These are phyloP conservation scores for Acmispon strigosus DNA, from an alignment of 306 rosid species.

Conservation along the genomic window DNA sequence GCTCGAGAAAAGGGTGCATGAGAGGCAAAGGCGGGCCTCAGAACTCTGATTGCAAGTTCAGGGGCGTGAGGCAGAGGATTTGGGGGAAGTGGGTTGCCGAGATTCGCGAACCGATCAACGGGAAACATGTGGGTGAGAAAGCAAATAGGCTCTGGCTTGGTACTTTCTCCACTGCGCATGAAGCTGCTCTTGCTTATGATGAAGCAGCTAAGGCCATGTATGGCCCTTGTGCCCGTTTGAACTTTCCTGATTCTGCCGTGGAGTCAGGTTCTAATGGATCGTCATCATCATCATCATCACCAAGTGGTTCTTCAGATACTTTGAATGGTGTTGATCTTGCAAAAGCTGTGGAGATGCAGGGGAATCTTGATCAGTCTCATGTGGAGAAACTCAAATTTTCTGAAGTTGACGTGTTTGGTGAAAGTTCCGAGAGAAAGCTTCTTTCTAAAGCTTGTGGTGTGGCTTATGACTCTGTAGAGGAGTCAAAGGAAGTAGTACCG, in stretches of 20 bases:
- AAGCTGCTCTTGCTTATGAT: constrained; percentile 88
- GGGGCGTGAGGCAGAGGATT: constrained; percentile 91
- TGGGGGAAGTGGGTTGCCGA: constrained; percentile 98
- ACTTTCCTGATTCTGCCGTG: constrained; percentile 36
- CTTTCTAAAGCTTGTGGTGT: background rate
- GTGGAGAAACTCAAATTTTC: constrained; percentile 5
- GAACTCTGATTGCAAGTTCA: constrained; percentile 53
- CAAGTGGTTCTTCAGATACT: background rate
- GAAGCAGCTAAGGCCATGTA: constrained; percentile 75
- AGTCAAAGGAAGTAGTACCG: background rate
- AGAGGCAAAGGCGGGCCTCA: constrained; percentile 95
- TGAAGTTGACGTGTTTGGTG: background rate
- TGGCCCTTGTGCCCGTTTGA: constrained; percentile 67
- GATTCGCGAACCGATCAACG: constrained; percentile 57
- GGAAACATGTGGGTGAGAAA: constrained; percentile 19
- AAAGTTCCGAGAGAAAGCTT: constrained; percentile 6
- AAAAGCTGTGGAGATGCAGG: background rate
- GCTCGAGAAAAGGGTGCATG: constrained; percentile 87
- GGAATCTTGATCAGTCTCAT: background rate
- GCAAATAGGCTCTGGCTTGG: constrained; percentile 82
- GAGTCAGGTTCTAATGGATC: constrained; percentile 17
- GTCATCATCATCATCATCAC: constrained; percentile 7
- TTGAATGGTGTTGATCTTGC: constrained; percentile 5
- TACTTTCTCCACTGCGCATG: constrained; percentile 69
- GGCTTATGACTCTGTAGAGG: constrained; percentile 5